Percentiles rank a stretch among this genome's conserved stretches.
Conservation (phyloP, 2,329 filamentous ascomycete species). For the Clarireedia sp. region DNA sequence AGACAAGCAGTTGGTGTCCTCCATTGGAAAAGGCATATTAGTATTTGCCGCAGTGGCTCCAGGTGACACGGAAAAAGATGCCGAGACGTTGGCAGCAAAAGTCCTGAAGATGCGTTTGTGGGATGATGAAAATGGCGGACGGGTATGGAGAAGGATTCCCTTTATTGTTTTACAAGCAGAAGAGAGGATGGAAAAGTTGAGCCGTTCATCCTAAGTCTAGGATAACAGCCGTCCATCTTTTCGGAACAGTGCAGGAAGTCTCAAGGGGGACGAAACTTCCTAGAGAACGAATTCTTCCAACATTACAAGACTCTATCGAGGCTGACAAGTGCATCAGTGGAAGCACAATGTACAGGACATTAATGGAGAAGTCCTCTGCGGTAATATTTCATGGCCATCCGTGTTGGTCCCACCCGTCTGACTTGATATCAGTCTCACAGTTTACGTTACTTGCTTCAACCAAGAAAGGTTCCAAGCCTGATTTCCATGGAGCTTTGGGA, state of each 20-base stretch:
- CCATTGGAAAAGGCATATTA: constrained; percentile 81
- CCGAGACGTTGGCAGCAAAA: constrained; percentile 75
- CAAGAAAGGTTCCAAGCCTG: constrained; percentile 93
- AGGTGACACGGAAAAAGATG: constrained; percentile 83
- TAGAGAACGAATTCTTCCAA: too few species aligned
- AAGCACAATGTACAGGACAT: constrained; percentile 85
- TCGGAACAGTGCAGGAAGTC: too few species aligned
- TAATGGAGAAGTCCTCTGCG: constrained; percentile 85
- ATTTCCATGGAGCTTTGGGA: constrained; percentile 82
- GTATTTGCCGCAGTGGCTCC: constrained; percentile 89
- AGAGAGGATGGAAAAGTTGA: too few species aligned
- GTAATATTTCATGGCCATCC: constrained; percentile 38
- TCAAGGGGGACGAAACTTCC: too few species aligned
- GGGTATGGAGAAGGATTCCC: constrained; percentile 18
- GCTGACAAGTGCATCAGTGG: constrained; percentile 52
- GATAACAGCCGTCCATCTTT: too few species aligned
- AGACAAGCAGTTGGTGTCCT: constrained; percentile 81
- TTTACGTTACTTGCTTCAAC: constrained; percentile 89
- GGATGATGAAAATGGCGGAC: constrained; percentile 38
- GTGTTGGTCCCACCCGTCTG: too few species aligned
- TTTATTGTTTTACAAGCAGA: background rate
- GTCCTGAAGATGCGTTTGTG: constrained; percentile 84
- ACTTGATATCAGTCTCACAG: constrained; percentile 64
- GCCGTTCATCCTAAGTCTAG: too few species aligned
- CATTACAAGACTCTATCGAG: background rate